Base-by-base conservation (phyloP, 768 basidiomycete species). In the Psilocybe tampanensis region DNA sequence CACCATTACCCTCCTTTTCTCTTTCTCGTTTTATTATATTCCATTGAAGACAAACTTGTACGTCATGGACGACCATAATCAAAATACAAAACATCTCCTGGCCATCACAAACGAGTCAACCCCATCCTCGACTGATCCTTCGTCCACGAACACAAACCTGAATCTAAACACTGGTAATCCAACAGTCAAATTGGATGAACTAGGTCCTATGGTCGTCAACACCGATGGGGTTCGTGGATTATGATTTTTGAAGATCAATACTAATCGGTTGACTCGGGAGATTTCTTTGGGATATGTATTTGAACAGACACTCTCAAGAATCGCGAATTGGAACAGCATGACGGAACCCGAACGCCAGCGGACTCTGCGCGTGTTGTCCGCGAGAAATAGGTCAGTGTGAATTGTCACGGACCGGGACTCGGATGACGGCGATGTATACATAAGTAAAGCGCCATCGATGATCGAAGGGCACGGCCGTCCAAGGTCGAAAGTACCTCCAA, bases 201-300 rank as follows among this genome's bases (percentile, higher is more conserved):
- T 89, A 12, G 86, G 86, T 1, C 87, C 87, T 1, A 79, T 89
- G 76, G 84, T 89, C 43, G 84, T 88, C 39, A 88, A 88, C 65
- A 80, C 72, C 41, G 81, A 89, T 71, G 86, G 86, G 51, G 85
- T 87, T 66, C 54, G 80, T 72, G 13, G 15, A 45, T 24, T 21
- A 15, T 41, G 39, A 18, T 52, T 49, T n/a, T 32, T n/a, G n/a
- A n/a, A n/a, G n/a, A n/a, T n/a, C n/a, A n/a, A n/a, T n/a, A n/a
- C n/a, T n/a, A n/a, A n/a, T n/a, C n/a, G n/a, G n/a, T n/a, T n/a
- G n/a, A n/a, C n/a, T n/a, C n/a, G n/a, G n/a, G n/a, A n/a, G n/a
- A n/a, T n/a, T n/a, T n/a, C n/a, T n/a, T n/a, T n/a, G n/a, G n/a
- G n/a, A n/a, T n/a, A 24, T 18, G 45, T 55, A 33, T 44, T 34